Base-by-base conservation (phyloP, 768 basidiomycete species). In the Leccinum obscurum region DNA sequence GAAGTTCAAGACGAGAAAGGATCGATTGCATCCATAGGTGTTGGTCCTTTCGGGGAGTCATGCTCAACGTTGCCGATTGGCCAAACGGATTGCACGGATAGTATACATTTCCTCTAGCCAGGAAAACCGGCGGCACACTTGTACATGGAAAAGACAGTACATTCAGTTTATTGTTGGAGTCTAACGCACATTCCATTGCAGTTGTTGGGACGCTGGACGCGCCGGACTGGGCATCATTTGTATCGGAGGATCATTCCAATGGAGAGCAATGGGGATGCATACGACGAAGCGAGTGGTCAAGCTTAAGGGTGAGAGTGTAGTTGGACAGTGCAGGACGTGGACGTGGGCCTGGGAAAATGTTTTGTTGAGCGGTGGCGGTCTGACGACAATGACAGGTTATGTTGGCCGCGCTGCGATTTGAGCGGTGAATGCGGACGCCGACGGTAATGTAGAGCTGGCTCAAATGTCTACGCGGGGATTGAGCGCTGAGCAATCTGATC, bases 161-260 rank as follows among this genome's bases (percentile, higher is more conserved):
- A 90, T n/a, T 44, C 9, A 15, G 41, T 44, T 44, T n/a, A 10
- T 44, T 44, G 39, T 55, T 56, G 30, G 41, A 35, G 41, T 39
- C 6, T 58, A 9, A 39, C 32, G 28, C n/a, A 10, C 55, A 37
- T 57, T 62, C 37, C 8, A 37, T 30, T 46, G 13, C 52, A 83
- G 83, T 92, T 24, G 83, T 92, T 34, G 92, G 92, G 4, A 81
- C 87, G 0, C 77, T 94, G 3, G 82, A 84, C 51, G 81, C 91
- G 7, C 80, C 84, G 0, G 87, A 89, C 59, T 89, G 90, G 72
- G 90, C 85, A 0, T 73, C 90, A 26, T 86, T 92, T 63, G 90
- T 92, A 39, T 88, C 88, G 65, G 87, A 91, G 60, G 77, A 78
- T 60, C 88, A 90, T 72, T 83, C 81, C 3, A 81, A 87, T 64